Conservation (phyloP, 352 stramenopile genomes). For the Elongisporangium undulatum region DNA sequence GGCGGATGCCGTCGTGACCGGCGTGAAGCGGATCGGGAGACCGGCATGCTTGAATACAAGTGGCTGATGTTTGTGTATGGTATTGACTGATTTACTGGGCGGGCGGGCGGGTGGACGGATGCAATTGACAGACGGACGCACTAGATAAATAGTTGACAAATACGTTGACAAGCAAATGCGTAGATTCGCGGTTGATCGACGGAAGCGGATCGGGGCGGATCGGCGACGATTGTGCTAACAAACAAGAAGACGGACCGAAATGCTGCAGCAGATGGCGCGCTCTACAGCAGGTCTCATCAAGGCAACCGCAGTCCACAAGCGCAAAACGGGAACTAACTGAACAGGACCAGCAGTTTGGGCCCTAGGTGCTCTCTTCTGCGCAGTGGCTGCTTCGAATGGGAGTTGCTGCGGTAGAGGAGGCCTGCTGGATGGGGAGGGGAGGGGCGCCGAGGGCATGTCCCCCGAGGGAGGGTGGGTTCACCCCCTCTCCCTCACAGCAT, state of each 20-base stretch:
- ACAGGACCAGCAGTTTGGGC: background rate
- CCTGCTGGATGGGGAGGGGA: background rate
- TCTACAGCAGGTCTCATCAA: background rate
- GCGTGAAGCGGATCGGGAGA: background rate
- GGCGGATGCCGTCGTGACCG: background rate
- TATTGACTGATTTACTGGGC: background rate
- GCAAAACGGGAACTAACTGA: background rate
- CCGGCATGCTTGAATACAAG: background rate
- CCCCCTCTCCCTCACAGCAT: background rate
- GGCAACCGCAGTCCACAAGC: background rate
- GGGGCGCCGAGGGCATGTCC: background rate
- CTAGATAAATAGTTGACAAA: background rate
- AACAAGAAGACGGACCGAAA: background rate
- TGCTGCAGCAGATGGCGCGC: background rate
- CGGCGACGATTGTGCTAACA: background rate
- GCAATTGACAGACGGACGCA: background rate
- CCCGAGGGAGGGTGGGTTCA: background rate
- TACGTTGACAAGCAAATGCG: background rate
- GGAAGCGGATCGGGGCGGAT: background rate
- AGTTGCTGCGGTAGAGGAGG: background rate
- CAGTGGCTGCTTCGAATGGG: background rate
- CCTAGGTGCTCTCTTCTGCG: background rate
- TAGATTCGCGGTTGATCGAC: background rate
- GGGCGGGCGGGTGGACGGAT: background rate
- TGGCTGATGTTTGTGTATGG: background rate